Evolutionary conservation across 1,139 yeast genomes (phyloP), one percentile per base, ranked within the genome.

Genomic region (Wickerhamomyces sp.): DNA sequence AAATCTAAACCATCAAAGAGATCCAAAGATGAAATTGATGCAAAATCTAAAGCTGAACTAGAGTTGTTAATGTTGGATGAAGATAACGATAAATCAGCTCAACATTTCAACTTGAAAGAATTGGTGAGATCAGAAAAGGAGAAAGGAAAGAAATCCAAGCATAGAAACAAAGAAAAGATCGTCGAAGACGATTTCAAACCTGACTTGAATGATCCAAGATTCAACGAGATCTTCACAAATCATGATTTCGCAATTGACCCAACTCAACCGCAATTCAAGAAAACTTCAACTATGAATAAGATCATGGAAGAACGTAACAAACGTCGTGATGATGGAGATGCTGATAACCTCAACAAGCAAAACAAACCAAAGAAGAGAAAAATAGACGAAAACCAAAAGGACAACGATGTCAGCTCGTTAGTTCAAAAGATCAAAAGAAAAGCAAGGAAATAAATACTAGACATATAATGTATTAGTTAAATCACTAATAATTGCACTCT

Each of bases 221-320:
- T 94, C 70, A 72, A 74, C 33, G 96, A 88, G 53, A 73, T 92
- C 49, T 90, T 86, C 57, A 95, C 89, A 52, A 80, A 79, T 49
- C 96, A 87, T 49, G 95, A 85, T 43, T 94, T 80, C 64, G 96
- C 97, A 9, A 88, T 92, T 54, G 95, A 86, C 61, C 92, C 96
- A 17, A 82, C 95, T 15, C 80, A 75, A 53, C 84, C 95, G 16
- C 96, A 87, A 58, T 92, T 78, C 69, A 89, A 86, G 67, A 79
- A 83, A 65, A 89, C 97, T 1, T 68, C 78, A 29, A 88, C 94
- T 19, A 89, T 90, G 96, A 81, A 82, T 58, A 74, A 82, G 60
- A 76, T 92, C 38, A 65, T 89, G 63, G 72, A 77, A 37, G 94
- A 88, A 60, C 76, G 95, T 51, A 73, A 82, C 27, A 77, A 76